Evolutionary conservation across 2,329 filamentous ascomycete genomes (phyloP).

Genomic region (Diaporthe ampelina): DNA sequence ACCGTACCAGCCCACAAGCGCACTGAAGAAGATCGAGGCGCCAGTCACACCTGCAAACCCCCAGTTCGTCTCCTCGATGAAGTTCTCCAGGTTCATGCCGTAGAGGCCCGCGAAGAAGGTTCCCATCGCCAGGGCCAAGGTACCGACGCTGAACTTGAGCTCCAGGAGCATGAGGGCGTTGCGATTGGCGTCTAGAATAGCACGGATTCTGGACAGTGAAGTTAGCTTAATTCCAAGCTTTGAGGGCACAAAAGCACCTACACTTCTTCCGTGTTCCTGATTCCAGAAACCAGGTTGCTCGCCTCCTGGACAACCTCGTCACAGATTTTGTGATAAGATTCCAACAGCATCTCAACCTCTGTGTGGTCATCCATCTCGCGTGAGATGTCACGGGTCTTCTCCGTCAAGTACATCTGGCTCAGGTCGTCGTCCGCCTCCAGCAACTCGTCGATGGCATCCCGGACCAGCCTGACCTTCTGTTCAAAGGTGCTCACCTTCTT

Average conservation of each 20-base stretch:
- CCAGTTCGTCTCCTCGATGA: conserved; percentile 92
- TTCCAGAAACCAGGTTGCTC: conserved; percentile 91
- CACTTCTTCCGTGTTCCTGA: conserved; percentile 99
- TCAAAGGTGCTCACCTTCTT: conserved; percentile 98
- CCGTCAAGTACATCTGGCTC: conserved; percentile 93
- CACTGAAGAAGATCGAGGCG: conserved; percentile 79
- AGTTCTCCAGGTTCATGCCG: conserved; percentile 99
- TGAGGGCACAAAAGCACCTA: conserved; percentile 62
- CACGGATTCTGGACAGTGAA: conserved; percentile 78
- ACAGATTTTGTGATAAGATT: conserved; percentile 97
- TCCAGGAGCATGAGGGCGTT: conserved; percentile 98
- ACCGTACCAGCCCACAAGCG: conserved; percentile 86
- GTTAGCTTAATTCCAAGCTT: conserved; percentile 44
- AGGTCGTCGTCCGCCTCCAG: conserved; percentile 97
- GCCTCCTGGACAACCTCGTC: conserved; percentile 98
- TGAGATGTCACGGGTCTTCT: conserved; percentile 81
- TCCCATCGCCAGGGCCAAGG: conserved; percentile 92
- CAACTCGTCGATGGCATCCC: conserved; percentile 94
- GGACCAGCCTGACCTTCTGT: conserved; percentile 93
- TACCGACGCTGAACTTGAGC: conserved; percentile 95
- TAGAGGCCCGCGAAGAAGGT: conserved; percentile 99
- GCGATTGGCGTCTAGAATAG: conserved; percentile 96
- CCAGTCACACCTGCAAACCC: conserved; percentile 85
- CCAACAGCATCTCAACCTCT: conserved; percentile 95
- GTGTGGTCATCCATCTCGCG: conserved; percentile 90